Conservation (phyloP, 352 stramenopile genomes). For the Phytophthora tentaculata region DNA sequence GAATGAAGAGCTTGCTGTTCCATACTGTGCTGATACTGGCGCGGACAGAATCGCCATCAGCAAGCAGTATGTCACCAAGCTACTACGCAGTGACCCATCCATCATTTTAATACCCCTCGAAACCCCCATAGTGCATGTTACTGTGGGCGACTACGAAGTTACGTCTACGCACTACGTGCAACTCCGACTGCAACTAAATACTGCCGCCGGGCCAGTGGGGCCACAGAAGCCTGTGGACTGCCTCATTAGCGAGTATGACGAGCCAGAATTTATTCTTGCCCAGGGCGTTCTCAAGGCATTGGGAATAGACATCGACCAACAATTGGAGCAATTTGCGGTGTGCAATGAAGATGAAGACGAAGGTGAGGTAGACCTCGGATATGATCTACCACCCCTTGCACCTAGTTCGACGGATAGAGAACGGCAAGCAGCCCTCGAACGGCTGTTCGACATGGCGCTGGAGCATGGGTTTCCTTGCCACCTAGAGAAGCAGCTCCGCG, state of each 20-base stretch:
- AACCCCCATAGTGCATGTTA: background rate
- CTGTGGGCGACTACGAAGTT: slow-evolving; percentile 1
- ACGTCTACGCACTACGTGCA: background rate
- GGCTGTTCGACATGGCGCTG: background rate
- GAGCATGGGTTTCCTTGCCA: background rate
- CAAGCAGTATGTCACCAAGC: background rate
- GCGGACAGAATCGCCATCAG: background rate
- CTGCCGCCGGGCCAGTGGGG: background rate
- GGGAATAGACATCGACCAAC: background rate
- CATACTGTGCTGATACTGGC: slow-evolving; percentile 1
- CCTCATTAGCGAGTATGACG: background rate
- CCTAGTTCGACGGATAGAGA: background rate
- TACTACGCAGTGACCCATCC: background rate
- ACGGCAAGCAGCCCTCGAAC: background rate
- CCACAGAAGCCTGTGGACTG: background rate
- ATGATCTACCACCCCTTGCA: background rate
- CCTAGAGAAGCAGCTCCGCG: background rate
- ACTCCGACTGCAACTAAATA: background rate
- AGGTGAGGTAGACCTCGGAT: background rate
- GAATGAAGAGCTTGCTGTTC: background rate
- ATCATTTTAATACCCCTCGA: background rate
- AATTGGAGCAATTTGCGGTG: background rate
- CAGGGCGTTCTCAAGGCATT: background rate
- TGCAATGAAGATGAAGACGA: background rate
- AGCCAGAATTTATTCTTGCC: background rate